Evolutionary conservation across 23 red algal genomes (phyloP), one percentile per base, ranked within the genome.

Genomic region (Rhodosorus marinus): DNA sequence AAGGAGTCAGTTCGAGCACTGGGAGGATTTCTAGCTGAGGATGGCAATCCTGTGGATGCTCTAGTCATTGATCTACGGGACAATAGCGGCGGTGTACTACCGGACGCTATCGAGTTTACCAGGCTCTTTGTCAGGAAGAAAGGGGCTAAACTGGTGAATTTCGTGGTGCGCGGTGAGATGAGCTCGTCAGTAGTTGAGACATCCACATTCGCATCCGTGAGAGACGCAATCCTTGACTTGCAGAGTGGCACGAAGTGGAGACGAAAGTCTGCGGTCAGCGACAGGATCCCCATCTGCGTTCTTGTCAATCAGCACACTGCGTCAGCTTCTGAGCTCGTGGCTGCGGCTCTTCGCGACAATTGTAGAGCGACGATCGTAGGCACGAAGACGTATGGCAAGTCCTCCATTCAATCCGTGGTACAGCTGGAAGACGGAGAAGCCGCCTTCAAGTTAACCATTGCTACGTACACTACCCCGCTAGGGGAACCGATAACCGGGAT

Each of bases 11-110:
- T 48, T 9, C 29, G 11, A 29, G 61, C 76, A 34, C 8, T 77
- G 20, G 50, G 59, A 33, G 21, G 36, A 41, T 31, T 81, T 55
- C 29, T 24, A 29, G 23, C 26, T 7, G 25, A 72, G 51, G 48
- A 30, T 30, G 42, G 33, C 14, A 49, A 19, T 0, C 25, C 35
- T 6, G 63, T 67, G 1, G 64, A 82, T 17, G 67, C 64, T 51
- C 66, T 27, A 20, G 75, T 93, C 31, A 54, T 93, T 45, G 86
- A 93, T 53, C 38, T 93, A 56, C 69, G 78, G 32, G 75, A 72
- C n/a, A 93, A 93, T 43, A 27, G 47, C 20, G 86, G 86, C 21
- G 86, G 86, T 30, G 51, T 78, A 30, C 60, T 93, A 11, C 76
- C 82, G 51, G 59, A 70, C 25, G 86, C 86, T 14, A 36, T 93